A percentile compares a stretch with the other conserved stretches of the same genome.
These are phyloP conservation scores for Microsporum ferrugineum DNA, from an alignment of 2,329 filamentous ascomycete genomes.

Conservation along the genomic window DNA sequence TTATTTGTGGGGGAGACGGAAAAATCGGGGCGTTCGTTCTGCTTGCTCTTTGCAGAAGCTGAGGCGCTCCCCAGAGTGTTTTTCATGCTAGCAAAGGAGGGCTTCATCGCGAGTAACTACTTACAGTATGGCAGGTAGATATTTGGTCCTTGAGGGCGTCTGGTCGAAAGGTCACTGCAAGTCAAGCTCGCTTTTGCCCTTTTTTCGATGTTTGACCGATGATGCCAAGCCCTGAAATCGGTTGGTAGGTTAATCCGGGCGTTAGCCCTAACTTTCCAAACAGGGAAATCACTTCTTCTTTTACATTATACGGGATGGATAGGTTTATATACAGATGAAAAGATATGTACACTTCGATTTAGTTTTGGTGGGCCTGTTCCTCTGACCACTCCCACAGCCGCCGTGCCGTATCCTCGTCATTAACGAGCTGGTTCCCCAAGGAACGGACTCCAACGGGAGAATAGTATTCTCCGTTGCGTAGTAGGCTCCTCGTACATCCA, in stretches of 20 bases:
- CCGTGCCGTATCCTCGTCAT: conserved; percentile 24
- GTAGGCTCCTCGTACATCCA: conserved; percentile 21
- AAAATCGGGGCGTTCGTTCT: conserved; percentile 2
- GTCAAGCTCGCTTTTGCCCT: conserved; percentile 1
- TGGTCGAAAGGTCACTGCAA: neutral
- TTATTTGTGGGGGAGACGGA: conserved; percentile 8
- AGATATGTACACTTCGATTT: neutral
- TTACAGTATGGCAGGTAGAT: neutral
- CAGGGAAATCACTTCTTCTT: neutral
- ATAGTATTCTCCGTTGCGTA: conserved; percentile 34
- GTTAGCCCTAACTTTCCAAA: conserved; percentile 4
- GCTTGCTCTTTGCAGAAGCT: neutral
- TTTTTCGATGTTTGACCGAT: neutral
- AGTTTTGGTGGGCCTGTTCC: conserved; percentile 10
- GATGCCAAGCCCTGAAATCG: neutral
- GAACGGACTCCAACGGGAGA: conserved; percentile 28
- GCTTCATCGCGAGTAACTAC: neutral
- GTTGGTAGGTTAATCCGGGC: conserved; percentile 1
- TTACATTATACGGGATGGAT: neutral
- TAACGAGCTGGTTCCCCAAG: conserved; percentile 22
- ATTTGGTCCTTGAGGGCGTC: neutral
- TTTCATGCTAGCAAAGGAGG: neutral
- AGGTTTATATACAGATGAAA: neutral
- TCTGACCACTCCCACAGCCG: conserved; percentile 38
- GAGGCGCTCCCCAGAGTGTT: neutral